Evolutionary conservation across 768 basidiomycete genomes (phyloP).

Genomic region (Collybiopsis luxurians): DNA sequence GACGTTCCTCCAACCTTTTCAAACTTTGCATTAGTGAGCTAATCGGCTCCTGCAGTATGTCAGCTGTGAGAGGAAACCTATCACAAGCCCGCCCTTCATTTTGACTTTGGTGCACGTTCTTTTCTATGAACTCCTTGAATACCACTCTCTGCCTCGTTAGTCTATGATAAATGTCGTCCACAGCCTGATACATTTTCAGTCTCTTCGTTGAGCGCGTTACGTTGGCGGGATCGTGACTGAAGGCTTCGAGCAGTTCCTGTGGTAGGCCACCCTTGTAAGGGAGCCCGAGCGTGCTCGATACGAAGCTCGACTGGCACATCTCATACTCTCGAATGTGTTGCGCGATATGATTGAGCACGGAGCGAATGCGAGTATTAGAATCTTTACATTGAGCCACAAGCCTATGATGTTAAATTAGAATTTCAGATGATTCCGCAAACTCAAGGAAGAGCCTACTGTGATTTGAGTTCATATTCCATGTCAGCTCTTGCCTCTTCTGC

Average conservation of each 20-base stretch:
- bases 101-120: constrained; percentile 13
- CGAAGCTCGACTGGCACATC: constrained; percentile 48
- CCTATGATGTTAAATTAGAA: constrained; percentile 30
- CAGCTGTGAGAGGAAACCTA: constrained; percentile 24
- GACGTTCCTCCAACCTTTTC: constrained; percentile 46
- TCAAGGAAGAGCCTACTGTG: constrained; percentile 38
- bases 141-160: constrained; percentile 58
- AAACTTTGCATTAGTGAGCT: constrained; percentile 46
- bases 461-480: constrained; percentile 57
- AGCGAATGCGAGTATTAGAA: constrained; percentile 68
- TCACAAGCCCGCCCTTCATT: neutral
- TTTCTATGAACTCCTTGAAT: constrained; percentile 44
- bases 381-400: constrained; percentile 54
- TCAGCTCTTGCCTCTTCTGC: constrained; percentile 47
- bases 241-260: constrained; percentile 67
- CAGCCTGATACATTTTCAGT: constrained; percentile 63
- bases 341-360: constrained; percentile 65
- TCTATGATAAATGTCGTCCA: constrained; percentile 72
- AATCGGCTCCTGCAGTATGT: constrained; percentile 56
- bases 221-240: constrained; percentile 76
- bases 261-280: constrained; percentile 47
- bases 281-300: constrained; percentile 38
- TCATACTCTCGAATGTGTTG: constrained; percentile 66
- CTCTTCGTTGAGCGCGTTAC: constrained; percentile 65
- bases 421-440: neutral